A percentile compares a stretch with the other conserved stretches of the same genome.
Conservation (phyloP, 1,139 yeast genomes). For the Saccharomyces pastorianus region DNA sequence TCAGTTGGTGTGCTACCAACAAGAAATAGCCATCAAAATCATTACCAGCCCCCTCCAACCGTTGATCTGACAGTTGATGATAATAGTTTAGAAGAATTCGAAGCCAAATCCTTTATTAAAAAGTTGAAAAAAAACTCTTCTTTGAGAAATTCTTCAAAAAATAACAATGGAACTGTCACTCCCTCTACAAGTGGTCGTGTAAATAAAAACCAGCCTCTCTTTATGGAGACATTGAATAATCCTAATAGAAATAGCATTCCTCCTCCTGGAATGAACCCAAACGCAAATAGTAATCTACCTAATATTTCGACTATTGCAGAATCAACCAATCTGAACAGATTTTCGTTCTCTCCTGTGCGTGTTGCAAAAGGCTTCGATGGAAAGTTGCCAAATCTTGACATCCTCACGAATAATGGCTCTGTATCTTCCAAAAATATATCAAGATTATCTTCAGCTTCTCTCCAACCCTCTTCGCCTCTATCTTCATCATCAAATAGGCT, state of each 20-base stretch:
- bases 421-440: not conserved
- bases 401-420: not conserved
- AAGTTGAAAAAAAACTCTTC: constrained; percentile 16
- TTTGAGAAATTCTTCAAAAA: constrained; percentile 8
- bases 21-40: constrained; percentile 1
- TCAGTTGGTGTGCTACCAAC: not conserved
- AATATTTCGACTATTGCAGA: constrained; percentile 10
- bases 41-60: constrained; percentile 16
- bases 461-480: not conserved
- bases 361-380: not conserved
- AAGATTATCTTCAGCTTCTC: not conserved
- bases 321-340: constrained; percentile 7
- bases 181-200: not conserved
- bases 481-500: not conserved
- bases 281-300: not conserved
- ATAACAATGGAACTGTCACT: not conserved
- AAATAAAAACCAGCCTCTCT: not conserved
- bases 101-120: constrained; percentile 11
- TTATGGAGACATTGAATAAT: not conserved
- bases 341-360: constrained; percentile 1
- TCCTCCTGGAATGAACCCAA: not conserved
- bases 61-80: constrained; percentile 20
- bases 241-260: not conserved
- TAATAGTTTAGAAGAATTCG: constrained; percentile 7
- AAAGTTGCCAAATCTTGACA: not conserved